Base-by-base conservation (phyloP, 2,329 filamentous ascomycete species). In the Exophiala aquamarina region DNA sequence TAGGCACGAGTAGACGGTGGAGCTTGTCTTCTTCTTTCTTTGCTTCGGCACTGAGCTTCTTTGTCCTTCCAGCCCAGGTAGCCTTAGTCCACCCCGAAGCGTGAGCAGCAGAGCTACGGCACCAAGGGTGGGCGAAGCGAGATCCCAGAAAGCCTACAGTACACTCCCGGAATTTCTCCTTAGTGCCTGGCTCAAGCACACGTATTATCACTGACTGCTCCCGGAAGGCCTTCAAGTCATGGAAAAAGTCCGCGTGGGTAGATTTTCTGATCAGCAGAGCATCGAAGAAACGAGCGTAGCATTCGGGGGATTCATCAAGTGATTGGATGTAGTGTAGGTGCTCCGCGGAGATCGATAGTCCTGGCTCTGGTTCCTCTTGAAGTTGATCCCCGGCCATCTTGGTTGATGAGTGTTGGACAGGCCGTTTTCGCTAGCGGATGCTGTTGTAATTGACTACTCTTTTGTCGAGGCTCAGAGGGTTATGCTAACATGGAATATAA, bases 51-150 rank as follows among this genome's bases (percentile, higher is more conserved):
- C 32, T 40, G 33, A 41, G 15, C 36, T 47, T 47, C 38, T 48
- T 50, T 19, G 44, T 51, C 19, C 20, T 17, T 14, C 55, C 46
- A n/a, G 32, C 26, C 46, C 48, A 49, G 32, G 35, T 48, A 6
- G 44, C 45, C 31, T 41, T 31, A 10, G 33, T 50, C 49, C 45
- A 52, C 19, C 53, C 47, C 8, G 29, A 41, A 8, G 37, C 33
- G 41, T 46, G 50, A 19, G 48, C 50, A 20, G 46, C 49, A n/a
- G 43, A 36, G 32, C 36, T 49, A 11, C 53, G 51, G 35, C 55
- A 56, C 55, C 55, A 59, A 15, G 57, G 55, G 31, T 59, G 55
- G 2, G 57, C 57, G 32, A 59, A 59, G 6, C 51, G 46, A 11
- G 53, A 56, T 3, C 20, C 43, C 18, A 58, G 29, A 36, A 55